Evolutionary conservation across 805 yeast genomes (phyloP), one percentile per base, ranked within the genome.

Genomic region (Candida oleophila): DNA sequence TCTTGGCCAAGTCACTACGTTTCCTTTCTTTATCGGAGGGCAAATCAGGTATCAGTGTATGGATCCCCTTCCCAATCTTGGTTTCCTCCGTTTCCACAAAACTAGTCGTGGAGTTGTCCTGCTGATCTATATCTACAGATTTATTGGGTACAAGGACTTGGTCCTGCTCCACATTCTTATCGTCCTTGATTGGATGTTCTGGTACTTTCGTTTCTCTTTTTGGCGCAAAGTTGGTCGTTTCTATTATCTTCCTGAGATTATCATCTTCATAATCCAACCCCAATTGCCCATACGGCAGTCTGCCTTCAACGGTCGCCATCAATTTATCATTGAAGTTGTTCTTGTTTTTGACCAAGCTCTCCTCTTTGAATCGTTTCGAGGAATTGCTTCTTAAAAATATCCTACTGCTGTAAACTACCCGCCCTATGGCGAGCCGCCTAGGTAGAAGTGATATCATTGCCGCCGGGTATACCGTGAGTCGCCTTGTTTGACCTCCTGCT

Each of bases 11-110:
- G 20, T 72, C 37, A 74, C 60, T 65, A 42, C 80, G 62, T 20
- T 62, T 55, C 16, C 64, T 54, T 48, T 76, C 80, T 44, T 71
- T 59, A 47, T 74, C 73, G 0, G 80, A 76, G 3, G 82, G 82
- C 20, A 78, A 54, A 37, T 65, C 69, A 1, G 55, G 57, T 34
- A 66, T 61, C 35, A 66, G 71, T 22, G 33, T 22, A 16, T 47
- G 49, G 19, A 56, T 47, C 16, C 38, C 30, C 36, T 43, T 35
- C 38, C 43, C 41, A n/a, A 46, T 44, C 20, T 37, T 33, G 14
- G 34, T 15, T 14, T 39, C 15, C 4, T 22, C 41, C 19, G 40
- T 20, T 20, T 43, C n/a, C n/a, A n/a, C n/a, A n/a, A n/a, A n/a
- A n/a, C n/a, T n/a, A n/a, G n/a, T n/a, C n/a, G n/a, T n/a, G n/a